Evolutionary conservation across 73 alveolate genomes (phyloP).

Genomic region (Paraurostyla sp.): DNA sequence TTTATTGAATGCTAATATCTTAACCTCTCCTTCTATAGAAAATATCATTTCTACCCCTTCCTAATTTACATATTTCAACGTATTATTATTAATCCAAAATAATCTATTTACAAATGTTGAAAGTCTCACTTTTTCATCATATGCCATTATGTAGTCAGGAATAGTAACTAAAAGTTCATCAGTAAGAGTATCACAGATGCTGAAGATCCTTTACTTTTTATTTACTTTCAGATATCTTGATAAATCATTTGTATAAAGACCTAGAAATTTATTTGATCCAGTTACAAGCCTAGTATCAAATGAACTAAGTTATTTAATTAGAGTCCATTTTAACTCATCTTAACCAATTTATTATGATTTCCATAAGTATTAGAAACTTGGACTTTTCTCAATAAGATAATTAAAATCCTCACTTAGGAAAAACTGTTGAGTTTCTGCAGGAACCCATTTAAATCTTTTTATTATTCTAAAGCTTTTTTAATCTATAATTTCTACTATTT

Average conservation of each 20-base stretch:
- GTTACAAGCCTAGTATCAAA: neutral
- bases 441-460: neutral
- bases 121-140: neutral
- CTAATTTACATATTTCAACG: neutral
- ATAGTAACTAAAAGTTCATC: neutral
- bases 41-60: conserved; percentile 40
- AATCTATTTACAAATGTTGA: neutral
- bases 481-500: neutral
- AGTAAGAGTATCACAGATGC: neutral
- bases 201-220: too few relatives aligned
- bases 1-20: neutral
- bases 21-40: neutral
- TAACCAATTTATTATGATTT: neutral
- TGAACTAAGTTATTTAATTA: neutral
- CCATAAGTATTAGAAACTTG: too few relatives aligned
- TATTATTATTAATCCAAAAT: neutral
- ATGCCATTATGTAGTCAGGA: neutral
- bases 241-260: neutral
- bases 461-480: too few relatives aligned
- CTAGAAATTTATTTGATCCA: neutral
- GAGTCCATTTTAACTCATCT: neutral
- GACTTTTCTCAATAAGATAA: neutral
- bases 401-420: neutral
- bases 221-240: neutral
- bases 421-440: neutral